Base-by-base conservation (phyloP, 495 filamentous ascomycete species). In the Aspergillus panamensis region DNA sequence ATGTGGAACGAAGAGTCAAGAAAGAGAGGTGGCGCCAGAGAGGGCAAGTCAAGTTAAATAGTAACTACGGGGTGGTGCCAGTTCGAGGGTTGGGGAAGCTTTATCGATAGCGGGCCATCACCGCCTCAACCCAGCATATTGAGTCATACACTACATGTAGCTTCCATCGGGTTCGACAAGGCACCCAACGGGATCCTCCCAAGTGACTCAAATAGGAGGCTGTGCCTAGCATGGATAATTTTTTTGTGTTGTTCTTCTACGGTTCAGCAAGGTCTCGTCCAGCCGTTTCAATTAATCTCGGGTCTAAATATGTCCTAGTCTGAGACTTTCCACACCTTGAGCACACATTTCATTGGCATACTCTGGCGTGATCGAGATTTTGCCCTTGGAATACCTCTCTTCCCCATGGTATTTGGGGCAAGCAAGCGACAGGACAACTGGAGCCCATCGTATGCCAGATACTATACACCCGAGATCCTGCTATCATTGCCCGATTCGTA, bases 41-140 rank as follows among this genome's bases (percentile, higher is more conserved):
- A 53, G 37, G 61, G 43, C 44, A 45, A 5, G 25, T 25, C 37
- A 31, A 52, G 39, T 33, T 42, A 60, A 53, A 33, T 50, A 53
- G 29, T 50, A 44, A 52, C 25, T 5, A 33, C 17, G 31, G 55
- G 8, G 54, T 35, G 42, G 42, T 16, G 42, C 16, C 9, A 16
- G 16, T 43, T 19, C 53, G 48, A 35, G 58, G 51, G 55, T 59
- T 12, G 60, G 64, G 57, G 37, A 57, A 72, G 66, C 71, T 74
- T 76, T 75, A 75, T 74, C 72, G 71, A 73, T 69, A 73, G 67
- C 61, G 60, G 68, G 59, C 57, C 50, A 30, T 69, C 67, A 68
- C 69, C 65, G 48, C 45, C 59, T 48, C 48, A 21, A 42, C 39
- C 51, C 44, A 50, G 45, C 33, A 16, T 31, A 30, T 49, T 61